A percentile compares a stretch with the other conserved stretches of the same genome.
Evolutionary conservation across 345 rosid species (phyloP).

Genomic region (Acer saccharum): DNA sequence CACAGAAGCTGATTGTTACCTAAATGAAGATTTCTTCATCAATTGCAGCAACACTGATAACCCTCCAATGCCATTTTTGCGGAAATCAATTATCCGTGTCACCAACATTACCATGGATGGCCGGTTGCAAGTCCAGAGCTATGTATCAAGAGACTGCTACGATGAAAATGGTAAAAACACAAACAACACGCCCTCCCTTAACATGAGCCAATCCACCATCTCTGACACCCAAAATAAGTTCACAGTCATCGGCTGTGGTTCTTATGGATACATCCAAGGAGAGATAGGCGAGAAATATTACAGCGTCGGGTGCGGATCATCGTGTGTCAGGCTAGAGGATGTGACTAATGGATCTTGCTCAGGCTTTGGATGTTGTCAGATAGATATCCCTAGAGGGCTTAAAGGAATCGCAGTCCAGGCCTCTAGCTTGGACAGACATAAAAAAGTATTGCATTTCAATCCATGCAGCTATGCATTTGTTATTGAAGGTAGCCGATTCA

Average conservation of each 20-base stretch:
- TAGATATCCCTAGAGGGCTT: constrained; percentile 9
- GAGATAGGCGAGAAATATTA: neutral
- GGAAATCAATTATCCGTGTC: neutral
- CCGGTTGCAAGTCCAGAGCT: constrained; percentile 1
- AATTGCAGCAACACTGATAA: constrained; percentile 15
- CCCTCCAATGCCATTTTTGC: neutral
- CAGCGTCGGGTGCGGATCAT: constrained; percentile 16
- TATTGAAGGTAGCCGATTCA: constrained; percentile 10
- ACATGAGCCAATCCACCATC: neutral
- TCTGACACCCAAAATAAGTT: constrained; percentile 24
- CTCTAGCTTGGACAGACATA: neutral
- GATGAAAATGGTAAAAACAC: neutral
- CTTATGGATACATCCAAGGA: neutral
- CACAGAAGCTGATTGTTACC: constrained; percentile 24
- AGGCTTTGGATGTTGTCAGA: constrained; percentile 41
- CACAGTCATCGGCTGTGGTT: constrained; percentile 35
- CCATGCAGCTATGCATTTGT: constrained; percentile 37
- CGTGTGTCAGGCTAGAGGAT: neutral
- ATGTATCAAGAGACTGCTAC: constrained; percentile 3
- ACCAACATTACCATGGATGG: constrained; percentile 14
- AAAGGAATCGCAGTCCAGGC: rapidly evolving
- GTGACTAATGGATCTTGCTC: constrained; percentile 19
- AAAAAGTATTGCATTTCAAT: neutral
- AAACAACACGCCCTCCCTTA: no score
- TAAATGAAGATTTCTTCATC: constrained; percentile 23